Percentiles rank a stretch among this genome's conserved stretches.
phyloP scores from a whole-genome alignment of 192 early-diverging fungal species.

The Coemansia sp. region DNA sequence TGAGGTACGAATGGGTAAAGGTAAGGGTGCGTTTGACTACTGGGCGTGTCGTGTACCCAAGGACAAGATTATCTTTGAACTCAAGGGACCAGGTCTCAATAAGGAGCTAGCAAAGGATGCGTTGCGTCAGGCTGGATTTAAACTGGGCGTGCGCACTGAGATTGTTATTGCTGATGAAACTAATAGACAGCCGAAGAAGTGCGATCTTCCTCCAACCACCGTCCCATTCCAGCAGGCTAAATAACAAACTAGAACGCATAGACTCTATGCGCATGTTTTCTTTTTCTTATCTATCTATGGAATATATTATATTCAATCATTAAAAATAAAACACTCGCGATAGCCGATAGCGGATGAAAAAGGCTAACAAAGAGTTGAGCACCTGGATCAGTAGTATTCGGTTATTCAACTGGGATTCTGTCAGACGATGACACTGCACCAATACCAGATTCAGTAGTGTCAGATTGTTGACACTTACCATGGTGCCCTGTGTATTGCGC shows the following conservation, averaged over 20 bases:
- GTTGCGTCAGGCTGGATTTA: constrained; percentile 49
- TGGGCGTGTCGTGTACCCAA: constrained; percentile 87
- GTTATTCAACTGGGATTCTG: constrained; percentile 62
- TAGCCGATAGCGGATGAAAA: constrained; percentile 77
- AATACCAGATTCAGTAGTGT: constrained; percentile 90
- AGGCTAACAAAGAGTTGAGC: constrained; percentile 67
- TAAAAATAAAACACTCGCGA: constrained; percentile 79
- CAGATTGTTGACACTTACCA: constrained; percentile 80
- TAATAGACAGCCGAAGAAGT: constrained; percentile 49
- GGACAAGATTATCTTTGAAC: constrained; percentile 88
- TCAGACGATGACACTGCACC: constrained; percentile 71
- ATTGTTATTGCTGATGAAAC: constrained; percentile 39
- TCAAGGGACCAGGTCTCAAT: constrained; percentile 72
- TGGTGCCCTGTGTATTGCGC: constrained; percentile 27
- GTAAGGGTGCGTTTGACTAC: constrained; percentile 92
- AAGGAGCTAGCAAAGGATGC: constrained; percentile 61
- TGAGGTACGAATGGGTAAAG: constrained; percentile 96
- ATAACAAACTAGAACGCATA: constrained; percentile 6
- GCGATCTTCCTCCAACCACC: constrained; percentile 38
- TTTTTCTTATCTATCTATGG: not conserved
- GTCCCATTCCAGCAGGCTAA: constrained; percentile 53
- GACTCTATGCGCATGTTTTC: not conserved
- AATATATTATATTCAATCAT: not conserved
- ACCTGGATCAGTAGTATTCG: constrained; percentile 68
- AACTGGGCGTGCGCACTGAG: constrained; percentile 47